Percentiles rank a stretch among this genome's conserved stretches.
Conservation (phyloP, 148 eudicot species). For the Rhododendron henanense region DNA sequence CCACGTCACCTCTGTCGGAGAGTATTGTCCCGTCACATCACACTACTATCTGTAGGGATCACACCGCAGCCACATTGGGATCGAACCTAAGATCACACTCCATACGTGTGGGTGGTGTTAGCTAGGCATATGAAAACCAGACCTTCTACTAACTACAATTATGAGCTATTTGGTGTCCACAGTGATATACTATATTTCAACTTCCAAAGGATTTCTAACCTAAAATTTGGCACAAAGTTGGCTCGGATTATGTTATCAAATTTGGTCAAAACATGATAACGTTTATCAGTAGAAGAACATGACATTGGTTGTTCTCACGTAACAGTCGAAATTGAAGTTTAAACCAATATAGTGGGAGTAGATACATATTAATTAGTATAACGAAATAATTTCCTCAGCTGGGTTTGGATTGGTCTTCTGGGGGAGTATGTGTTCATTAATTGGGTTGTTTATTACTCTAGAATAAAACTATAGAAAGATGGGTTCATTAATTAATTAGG, state of each 20-base stretch:
- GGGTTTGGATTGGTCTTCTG: not conserved
- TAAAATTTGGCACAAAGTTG: conserved; percentile 6
- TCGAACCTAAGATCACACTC: not conserved
- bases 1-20: not conserved
- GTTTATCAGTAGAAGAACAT: not conserved
- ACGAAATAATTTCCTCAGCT: not conserved
- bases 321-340: not conserved
- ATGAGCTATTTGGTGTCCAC: not conserved
- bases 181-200: not conserved
- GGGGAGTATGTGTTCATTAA: not conserved
- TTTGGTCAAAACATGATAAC: not conserved
- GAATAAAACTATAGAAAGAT: not conserved
- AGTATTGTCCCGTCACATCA: not conserved
- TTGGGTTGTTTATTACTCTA: not conserved
- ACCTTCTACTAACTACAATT: not conserved
- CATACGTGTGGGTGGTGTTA: not conserved
- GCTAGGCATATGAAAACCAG: not conserved
- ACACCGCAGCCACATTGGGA: not conserved
- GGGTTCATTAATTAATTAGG: not conserved
- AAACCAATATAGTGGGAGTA: not conserved
- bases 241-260: not conserved
- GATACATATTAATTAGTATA: not conserved
- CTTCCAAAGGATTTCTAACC: not conserved
- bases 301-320: not conserved
- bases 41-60: not conserved